A percentile compares a stretch with the other conserved stretches of the same genome.
These are phyloP conservation scores for Xerocomellus intermedius DNA, from an alignment of 768 basidiomycete species.

Conservation along the genomic window DNA sequence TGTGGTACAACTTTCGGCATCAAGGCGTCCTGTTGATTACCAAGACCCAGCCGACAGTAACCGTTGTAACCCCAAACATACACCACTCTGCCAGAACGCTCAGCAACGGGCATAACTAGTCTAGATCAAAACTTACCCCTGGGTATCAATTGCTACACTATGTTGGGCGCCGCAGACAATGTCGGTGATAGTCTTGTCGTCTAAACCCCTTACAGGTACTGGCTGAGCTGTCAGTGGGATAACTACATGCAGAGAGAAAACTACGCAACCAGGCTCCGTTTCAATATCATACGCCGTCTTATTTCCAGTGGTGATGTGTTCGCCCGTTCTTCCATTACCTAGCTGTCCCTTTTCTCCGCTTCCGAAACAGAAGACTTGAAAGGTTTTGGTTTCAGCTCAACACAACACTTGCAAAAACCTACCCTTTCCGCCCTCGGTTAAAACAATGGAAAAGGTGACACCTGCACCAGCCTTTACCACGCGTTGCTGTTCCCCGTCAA, in stretches of 20 bases:
- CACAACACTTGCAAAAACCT: conserved; percentile 12
- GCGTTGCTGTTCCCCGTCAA: conserved; percentile 58
- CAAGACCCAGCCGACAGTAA: conserved; percentile 87
- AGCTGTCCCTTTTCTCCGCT: conserved; percentile 92
- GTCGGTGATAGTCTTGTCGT: conserved; percentile 73
- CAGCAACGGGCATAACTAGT: conserved; percentile 1
- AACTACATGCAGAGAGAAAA: neutral
- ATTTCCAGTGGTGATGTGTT: conserved; percentile 82
- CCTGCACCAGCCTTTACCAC: conserved; percentile 79
- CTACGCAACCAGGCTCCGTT: conserved; percentile 56
- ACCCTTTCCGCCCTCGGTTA: conserved; percentile 84
- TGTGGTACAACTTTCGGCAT: conserved; percentile 83
- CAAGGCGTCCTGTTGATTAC: conserved; percentile 78
- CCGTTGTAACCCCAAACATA: conserved; percentile 90
- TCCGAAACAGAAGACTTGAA: conserved; percentile 80
- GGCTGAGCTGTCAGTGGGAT: conserved; percentile 10
- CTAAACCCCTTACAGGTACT: conserved; percentile 77
- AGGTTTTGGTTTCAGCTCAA: neutral
- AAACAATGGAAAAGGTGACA: conserved; percentile 76
- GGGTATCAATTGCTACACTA: conserved; percentile 72
- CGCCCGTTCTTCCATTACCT: conserved; percentile 92
- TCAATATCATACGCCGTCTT: conserved; percentile 83
- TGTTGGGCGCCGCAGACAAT: conserved; percentile 90
- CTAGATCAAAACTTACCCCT: conserved; percentile 49
- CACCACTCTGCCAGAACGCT: conserved; percentile 49